Base-by-base conservation (phyloP, 805 yeast species). In the Metschnikowia shivogae region DNA sequence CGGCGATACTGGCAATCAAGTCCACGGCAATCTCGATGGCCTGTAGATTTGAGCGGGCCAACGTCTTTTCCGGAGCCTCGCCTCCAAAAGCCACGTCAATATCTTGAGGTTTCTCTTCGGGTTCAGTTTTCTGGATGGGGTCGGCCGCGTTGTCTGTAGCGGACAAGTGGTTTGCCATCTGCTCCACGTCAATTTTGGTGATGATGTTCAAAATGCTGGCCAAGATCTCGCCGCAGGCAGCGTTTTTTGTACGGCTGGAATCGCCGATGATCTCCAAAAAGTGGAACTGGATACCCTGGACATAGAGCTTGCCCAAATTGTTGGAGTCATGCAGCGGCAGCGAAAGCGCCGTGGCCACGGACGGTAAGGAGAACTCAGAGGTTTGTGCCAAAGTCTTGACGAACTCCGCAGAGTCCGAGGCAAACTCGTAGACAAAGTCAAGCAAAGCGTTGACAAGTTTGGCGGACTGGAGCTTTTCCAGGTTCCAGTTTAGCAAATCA, bases 11-110 rank as follows among this genome's bases (percentile, higher is more conserved):
- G 1, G 97, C 80, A 20, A 88, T 69, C 28, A 92, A 62, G 61
- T 92, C 98, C 19, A 90, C 64, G 0, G 85, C 72, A 0, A 84
- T 73, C 54, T 88, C 95, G 19, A 86, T 67, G 4, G 86, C 73
- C 51, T 83, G 83, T 39, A 85, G 63, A 40, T 77, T 74, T 36
- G 74, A 64, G 50, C 76, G 74, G 3, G 86, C 79, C 11, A 58
- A 58, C 6, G 64, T 57, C 44, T 76, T 72, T 36, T 66, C 69
- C 24, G 68, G 70, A 3, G 74, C 61, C 34, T 48, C 52, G 22
- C 54, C 54, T 11, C 58, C 58, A 28, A 54, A 48, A 10, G 55
- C 50, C 14, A 54, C 63, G 36, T 62, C 58, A 8, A 64, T 56
- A 39, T 58, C 62, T 48, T 51, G 45, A 0, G 52, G 49, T 31